phyloP scores from a whole-genome alignment of 2,329 filamentous ascomycete genomes.

The Elsinoe fawcettii region DNA sequence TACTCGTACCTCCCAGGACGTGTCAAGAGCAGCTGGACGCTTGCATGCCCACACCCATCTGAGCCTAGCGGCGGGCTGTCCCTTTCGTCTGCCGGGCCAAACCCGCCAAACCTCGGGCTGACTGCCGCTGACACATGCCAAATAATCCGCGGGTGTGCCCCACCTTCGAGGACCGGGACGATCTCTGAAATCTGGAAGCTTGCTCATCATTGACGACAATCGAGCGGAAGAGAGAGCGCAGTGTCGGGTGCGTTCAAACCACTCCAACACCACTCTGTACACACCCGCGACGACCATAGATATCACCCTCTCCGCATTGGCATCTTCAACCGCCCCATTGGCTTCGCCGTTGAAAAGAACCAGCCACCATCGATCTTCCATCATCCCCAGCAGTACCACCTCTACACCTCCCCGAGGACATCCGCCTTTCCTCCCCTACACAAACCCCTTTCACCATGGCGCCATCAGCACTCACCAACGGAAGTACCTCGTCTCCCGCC shows the following conservation, averaged over 20 bases:
- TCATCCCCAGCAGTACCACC: background rate
- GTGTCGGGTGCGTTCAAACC: background rate
- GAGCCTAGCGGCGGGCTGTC: too few species aligned
- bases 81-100: too few species aligned
- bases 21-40: too few species aligned
- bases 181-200: constrained; percentile 12
- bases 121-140: background rate
- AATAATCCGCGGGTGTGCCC: background rate
- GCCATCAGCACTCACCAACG: constrained; percentile 7
- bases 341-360: constrained; percentile 7
- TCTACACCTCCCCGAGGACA: background rate
- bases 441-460: background rate
- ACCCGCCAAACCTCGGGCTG: background rate
- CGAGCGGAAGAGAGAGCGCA: constrained; percentile 2
- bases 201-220: constrained; percentile 11
- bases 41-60: too few species aligned
- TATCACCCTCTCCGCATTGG: background rate
- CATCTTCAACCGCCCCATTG: background rate
- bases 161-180: background rate
- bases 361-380: constrained; percentile 2
- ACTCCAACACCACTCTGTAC: background rate
- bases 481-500: background rate
- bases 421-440: background rate
- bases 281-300: background rate
- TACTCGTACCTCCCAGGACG: too few species aligned